Conservation (phyloP, 2,329 filamentous ascomycete species). For the Aspergillus melleus region DNA sequence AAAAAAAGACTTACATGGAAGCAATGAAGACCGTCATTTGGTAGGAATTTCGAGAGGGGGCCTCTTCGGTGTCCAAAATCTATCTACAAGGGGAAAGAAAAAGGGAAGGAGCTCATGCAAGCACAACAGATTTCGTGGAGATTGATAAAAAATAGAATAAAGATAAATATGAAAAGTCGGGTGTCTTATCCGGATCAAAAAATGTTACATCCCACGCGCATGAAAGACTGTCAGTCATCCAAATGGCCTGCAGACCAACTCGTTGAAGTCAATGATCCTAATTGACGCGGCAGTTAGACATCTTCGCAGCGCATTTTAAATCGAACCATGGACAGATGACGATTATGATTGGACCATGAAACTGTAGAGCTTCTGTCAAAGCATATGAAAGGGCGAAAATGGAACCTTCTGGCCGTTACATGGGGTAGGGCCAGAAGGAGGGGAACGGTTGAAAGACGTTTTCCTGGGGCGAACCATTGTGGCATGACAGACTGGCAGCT, state of each 20-base stretch:
- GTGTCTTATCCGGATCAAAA: slow-evolving; percentile 10
- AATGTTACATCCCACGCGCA: slow-evolving; percentile 5
- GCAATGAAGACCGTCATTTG: slow-evolving; percentile 37
- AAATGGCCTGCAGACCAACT: slow-evolving; percentile 12
- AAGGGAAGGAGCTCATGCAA: background rate
- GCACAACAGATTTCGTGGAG: background rate
- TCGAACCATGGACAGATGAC: slow-evolving; percentile 12
- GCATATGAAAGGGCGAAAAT: slow-evolving; percentile 10
- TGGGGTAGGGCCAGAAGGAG: background rate
- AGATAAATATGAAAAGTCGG: background rate
- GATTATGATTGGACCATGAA: slow-evolving; percentile 18
- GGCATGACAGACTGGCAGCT: background rate
- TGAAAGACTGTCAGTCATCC: slow-evolving; percentile 4
- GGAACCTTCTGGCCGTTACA: slow-evolving; percentile 21
- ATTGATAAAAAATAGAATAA: background rate
- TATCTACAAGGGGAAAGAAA: background rate
- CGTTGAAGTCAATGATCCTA: slow-evolving; percentile 9
- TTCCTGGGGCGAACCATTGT: background rate
- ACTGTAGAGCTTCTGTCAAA: slow-evolving; percentile 2
- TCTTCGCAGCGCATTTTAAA: slow-evolving; percentile 10
- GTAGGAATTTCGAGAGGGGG: background rate
- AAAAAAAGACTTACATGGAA: slow-evolving; percentile 30
- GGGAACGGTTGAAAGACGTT: background rate
- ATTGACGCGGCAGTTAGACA: slow-evolving; percentile 15
- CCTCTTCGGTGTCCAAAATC: background rate